A percentile compares a stretch with the other conserved stretches of the same genome.
Evolutionary conservation across 2,329 filamentous ascomycete genomes (phyloP).

Genomic region (Neocatenulostroma microsporum): DNA sequence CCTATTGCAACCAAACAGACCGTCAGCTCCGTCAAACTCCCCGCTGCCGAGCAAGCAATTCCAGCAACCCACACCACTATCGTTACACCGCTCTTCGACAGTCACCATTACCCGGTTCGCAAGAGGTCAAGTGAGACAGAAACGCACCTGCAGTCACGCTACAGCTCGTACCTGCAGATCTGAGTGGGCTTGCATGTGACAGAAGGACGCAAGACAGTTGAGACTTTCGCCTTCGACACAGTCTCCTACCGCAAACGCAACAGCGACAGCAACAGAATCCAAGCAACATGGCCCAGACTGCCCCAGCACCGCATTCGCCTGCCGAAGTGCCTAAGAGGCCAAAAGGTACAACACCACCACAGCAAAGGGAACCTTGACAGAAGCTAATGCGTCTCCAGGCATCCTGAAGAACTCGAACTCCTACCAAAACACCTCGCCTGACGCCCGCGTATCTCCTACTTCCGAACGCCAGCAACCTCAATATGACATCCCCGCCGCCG

Average conservation of each 20-base stretch:
- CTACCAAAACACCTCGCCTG: conserved; percentile 50
- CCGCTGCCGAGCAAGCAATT: no score
- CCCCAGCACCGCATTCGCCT: conserved; percentile 20
- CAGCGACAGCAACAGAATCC: background rate
- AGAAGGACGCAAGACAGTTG: background rate
- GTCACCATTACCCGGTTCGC: no score
- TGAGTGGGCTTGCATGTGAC: no score
- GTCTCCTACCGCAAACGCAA: no score
- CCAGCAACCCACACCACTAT: no score
- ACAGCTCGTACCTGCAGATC: no score
- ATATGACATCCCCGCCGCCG: conserved; percentile 13
- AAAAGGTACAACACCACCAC: conserved; percentile 29
- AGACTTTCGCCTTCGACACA: background rate
- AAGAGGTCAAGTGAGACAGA: no score
- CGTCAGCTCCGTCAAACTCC: no score
- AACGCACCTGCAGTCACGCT: no score
- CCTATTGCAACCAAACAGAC: no score
- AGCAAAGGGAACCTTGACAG: conserved; percentile 16
- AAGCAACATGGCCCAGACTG: conserved; percentile 23
- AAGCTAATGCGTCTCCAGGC: conserved; percentile 45
- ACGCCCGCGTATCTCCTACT: conserved; percentile 41
- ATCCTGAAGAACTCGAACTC: conserved; percentile 84
- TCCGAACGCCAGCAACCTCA: conserved; percentile 21
- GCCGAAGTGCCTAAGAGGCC: conserved; percentile 34
- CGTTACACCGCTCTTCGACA: no score